A percentile compares a stretch with the other conserved stretches of the same genome.
Conservation (phyloP, 768 basidiomycete genomes). For the Dendrothele bispora region DNA sequence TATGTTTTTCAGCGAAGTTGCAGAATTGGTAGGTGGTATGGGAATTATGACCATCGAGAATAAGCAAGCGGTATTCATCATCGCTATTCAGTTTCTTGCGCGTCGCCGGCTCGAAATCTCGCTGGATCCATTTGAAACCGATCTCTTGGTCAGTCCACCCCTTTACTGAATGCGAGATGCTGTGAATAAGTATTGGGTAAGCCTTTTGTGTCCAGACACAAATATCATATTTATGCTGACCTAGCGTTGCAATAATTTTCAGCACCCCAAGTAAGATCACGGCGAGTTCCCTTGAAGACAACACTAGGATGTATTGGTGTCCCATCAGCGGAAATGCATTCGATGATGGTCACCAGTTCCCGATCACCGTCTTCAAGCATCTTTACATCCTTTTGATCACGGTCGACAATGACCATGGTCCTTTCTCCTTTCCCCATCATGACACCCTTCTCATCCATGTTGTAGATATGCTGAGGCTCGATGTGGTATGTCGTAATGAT, state of each 20-base stretch:
- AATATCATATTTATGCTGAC: neutral
- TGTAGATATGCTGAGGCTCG: constrained; percentile 1
- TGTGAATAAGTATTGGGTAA: too few relatives aligned
- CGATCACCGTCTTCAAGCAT: neutral
- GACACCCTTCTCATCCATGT: constrained; percentile 14
- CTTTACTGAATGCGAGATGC: constrained; percentile 13
- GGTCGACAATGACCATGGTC: constrained; percentile 6
- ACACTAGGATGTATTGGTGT: neutral
- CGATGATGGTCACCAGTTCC: neutral
- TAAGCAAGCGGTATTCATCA: constrained; percentile 9
- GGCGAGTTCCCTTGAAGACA: neutral
- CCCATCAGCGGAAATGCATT: neutral
- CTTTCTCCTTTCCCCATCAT: constrained; percentile 4
- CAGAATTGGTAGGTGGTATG: constrained; percentile 13
- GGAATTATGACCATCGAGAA: constrained; percentile 18
- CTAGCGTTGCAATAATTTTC: neutral
- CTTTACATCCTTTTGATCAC: constrained; percentile 4
- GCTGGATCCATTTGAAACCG: constrained; percentile 10
- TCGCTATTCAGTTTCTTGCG: neutral
- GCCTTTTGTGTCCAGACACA: neutral
- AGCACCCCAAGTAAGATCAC: neutral
- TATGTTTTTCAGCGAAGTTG: constrained; percentile 7
- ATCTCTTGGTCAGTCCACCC: constrained; percentile 18
- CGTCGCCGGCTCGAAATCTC: constrained; percentile 12
- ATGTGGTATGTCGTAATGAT: neutral